These are phyloP conservation scores for Murraya koenigii DNA, from an alignment of 345 rosid genomes.

Conservation along the genomic window DNA sequence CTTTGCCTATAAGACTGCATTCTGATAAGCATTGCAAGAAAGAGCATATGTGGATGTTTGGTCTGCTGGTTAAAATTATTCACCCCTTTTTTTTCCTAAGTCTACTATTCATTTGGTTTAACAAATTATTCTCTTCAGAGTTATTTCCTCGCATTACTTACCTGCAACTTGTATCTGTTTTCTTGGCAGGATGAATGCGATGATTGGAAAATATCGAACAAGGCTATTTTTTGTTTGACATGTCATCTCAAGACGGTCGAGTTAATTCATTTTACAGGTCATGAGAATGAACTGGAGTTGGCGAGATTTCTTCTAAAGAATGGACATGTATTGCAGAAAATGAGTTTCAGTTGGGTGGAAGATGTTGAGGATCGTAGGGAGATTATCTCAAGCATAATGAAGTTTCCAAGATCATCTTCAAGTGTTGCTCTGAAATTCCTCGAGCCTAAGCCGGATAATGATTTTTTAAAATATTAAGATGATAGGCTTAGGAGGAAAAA, in stretches of 20 bases:
- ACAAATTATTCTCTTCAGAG: neutral
- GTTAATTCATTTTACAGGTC: neutral
- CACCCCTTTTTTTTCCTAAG: neutral
- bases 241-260: neutral
- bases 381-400: neutral
- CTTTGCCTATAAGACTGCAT: no score
- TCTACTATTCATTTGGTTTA: neutral
- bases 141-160: neutral
- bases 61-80: neutral
- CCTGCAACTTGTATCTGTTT: neutral
- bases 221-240: neutral
- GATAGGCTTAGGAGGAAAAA: neutral
- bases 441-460: neutral
- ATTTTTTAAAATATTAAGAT: no score
- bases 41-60: neutral
- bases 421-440: neutral
- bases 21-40: no score
- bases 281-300: neutral
- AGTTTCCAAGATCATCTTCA: neutral
- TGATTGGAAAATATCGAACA: neutral
- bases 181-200: neutral
- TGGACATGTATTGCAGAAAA: neutral
- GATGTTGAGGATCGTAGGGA: neutral
- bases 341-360: neutral
- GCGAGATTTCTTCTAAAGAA: neutral